These are phyloP conservation scores for Aspergillus brasiliensis DNA, from an alignment of 2,329 filamentous ascomycete species.

Conservation along the genomic window DNA sequence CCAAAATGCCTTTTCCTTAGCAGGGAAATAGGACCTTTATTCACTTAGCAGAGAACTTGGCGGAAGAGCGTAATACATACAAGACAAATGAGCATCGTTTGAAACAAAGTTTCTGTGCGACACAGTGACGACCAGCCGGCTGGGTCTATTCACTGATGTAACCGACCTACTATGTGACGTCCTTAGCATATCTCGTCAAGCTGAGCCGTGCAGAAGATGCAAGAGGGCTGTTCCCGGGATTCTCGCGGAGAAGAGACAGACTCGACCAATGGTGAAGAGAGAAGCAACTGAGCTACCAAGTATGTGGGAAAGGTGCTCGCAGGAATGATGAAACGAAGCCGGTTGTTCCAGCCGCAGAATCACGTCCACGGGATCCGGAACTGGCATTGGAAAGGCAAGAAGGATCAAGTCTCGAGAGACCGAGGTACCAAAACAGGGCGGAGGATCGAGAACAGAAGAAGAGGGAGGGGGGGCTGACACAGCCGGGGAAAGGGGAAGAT, in stretches of 20 bases:
- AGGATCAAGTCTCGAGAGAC: not conserved
- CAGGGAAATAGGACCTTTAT: not conserved
- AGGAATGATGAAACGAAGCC: not conserved
- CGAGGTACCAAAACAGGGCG: not conserved
- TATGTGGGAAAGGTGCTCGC: not conserved
- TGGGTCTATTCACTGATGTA: conserved; percentile 9
- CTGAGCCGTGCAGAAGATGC: not conserved
- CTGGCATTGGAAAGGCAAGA: not conserved
- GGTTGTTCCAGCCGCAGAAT: not conserved
- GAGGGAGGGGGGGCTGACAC: not conserved
- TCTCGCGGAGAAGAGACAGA: not conserved
- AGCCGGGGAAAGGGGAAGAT: not conserved
- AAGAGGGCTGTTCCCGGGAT: not conserved
- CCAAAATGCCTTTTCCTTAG: conserved; percentile 12
- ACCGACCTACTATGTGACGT: conserved; percentile 8
- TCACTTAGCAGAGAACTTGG: not conserved
- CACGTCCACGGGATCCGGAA: not conserved
- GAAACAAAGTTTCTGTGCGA: conserved; percentile 7
- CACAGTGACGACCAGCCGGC: conserved; percentile 8
- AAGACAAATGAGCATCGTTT: conserved; percentile 18
- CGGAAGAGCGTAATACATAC: conserved; percentile 12
- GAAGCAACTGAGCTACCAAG: not conserved
- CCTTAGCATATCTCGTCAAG: conserved; percentile 11
- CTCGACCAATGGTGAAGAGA: not conserved
- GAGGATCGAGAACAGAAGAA: not conserved